Evolutionary conservation across 2,329 filamentous ascomycete genomes (phyloP), one percentile per base, ranked within the genome.

Genomic region (Didymella exigua): DNA sequence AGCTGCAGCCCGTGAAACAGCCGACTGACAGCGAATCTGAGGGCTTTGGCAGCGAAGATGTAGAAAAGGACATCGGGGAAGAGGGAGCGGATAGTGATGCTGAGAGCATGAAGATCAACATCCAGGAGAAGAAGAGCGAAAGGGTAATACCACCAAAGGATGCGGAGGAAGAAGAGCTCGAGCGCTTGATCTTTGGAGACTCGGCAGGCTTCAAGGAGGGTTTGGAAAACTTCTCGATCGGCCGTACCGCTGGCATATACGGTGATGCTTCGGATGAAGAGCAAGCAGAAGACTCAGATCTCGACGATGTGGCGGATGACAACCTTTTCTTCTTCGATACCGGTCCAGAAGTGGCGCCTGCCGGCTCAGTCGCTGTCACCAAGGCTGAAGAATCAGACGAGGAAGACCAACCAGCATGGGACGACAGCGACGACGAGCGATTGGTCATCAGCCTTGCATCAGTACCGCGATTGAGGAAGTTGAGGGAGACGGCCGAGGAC

Each of bases 361-460:
- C 76, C 51, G 72, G 75, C 40, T 72, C 75, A 18, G 70, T 73
- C 4, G 75, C 76, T 30, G 71, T 72, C 10, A 76, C 77, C 2
- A 75, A 79, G 19, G 70, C 75, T 19, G 64, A 53, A 1, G 77
- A 76, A 27, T 75, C 73, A 29, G 75, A 74, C 16, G 63, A 75
- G 21, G 65, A 67, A 4, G 73, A 73, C 31, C 79, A 80, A 18
- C 82, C 88, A 2, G 90, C 86, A 1, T 99, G 95, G 95, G 87
- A 93, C 64, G 95, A 99, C 73, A 98, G 93, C 75, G 95, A 99
- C 67, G 95, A 99, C 70, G 95, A 98, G 70, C 85, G 90, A 49
- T 79, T 97, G 59, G 85, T 86, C 6, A 83, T 99, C 43, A 98
- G 93, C 13, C 82, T 99, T 33, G 89, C 91, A 3, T 84, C 86